Percentiles rank a stretch among this genome's conserved stretches.
These are phyloP conservation scores for Solanum ossicruentum DNA, from an alignment of 257 asterid genomes.

Conservation along the genomic window DNA sequence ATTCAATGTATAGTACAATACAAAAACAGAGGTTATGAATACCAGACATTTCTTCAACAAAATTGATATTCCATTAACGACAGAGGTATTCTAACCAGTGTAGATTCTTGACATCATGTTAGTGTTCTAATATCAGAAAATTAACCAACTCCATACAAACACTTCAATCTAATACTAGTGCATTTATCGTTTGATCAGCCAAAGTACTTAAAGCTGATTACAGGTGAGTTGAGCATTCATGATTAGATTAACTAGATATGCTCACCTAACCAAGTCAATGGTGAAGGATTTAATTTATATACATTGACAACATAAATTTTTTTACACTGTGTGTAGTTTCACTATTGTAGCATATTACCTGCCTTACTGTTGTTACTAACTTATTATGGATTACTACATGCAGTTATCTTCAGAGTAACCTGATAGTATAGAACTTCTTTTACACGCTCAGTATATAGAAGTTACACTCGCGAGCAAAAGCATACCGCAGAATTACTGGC, in stretches of 20 bases:
- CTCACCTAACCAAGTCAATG: background rate
- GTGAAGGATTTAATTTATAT: background rate
- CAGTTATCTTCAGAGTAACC: background rate
- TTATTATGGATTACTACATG: background rate
- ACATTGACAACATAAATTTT: background rate
- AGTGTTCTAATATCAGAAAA: background rate
- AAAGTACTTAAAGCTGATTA: background rate
- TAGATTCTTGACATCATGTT: background rate
- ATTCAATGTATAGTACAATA: background rate
- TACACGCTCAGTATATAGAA: background rate
- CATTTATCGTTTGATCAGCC: background rate
- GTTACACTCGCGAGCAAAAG: background rate
- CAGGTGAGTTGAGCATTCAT: background rate
- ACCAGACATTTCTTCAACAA: background rate
- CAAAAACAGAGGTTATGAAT: background rate
- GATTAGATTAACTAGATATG: background rate
- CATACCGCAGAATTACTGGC: background rate
- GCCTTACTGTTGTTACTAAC: background rate
- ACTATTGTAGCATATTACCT: background rate
- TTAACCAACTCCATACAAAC: background rate
- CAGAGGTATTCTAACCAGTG: background rate
- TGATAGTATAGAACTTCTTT: background rate
- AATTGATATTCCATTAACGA: background rate
- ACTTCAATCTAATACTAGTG: background rate
- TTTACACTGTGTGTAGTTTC: background rate